phyloP scores from a whole-genome alignment of 495 filamentous ascomycete species.

The Elasticomyces elasticus region DNA sequence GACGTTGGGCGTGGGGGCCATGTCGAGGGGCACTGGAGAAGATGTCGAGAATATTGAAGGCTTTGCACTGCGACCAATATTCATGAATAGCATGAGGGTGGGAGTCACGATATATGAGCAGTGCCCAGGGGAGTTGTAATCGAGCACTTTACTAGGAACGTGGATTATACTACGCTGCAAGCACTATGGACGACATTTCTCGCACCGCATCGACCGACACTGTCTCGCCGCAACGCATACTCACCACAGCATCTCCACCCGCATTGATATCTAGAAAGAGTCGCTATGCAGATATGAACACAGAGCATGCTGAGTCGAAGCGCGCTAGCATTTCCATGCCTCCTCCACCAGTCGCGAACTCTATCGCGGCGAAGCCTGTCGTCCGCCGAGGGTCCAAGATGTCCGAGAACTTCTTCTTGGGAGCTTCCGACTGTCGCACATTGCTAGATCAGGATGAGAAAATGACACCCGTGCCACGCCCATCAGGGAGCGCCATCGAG shows the following conservation, averaged over 20 bases:
- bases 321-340: constrained; percentile 54
- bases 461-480: neutral
- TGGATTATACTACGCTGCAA: neutral
- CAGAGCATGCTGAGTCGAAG: constrained; percentile 39
- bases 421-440: neutral
- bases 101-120: too few relatives aligned
- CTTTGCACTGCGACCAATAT: too few relatives aligned
- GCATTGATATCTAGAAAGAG: constrained; percentile 41
- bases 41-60: too few relatives aligned
- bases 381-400: neutral
- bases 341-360: too few relatives aligned
- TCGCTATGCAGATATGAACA: constrained; percentile 43
- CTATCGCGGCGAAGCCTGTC: constrained; percentile 14
- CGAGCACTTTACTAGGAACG: too few relatives aligned
- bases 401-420: neutral
- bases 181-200: constrained; percentile 28
- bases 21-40: too few relatives aligned
- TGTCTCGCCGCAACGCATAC: constrained; percentile 18
- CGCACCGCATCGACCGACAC: constrained; percentile 30
- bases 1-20: too few relatives aligned
- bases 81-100: too few relatives aligned
- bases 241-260: constrained; percentile 18
- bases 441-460: neutral
- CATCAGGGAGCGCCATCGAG: neutral
- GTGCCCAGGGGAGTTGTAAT: too few relatives aligned